Evolutionary conservation across 2,329 filamentous ascomycete species (phyloP), one percentile per base, ranked within the genome.

Genomic region (Colletotrichum sp.): DNA sequence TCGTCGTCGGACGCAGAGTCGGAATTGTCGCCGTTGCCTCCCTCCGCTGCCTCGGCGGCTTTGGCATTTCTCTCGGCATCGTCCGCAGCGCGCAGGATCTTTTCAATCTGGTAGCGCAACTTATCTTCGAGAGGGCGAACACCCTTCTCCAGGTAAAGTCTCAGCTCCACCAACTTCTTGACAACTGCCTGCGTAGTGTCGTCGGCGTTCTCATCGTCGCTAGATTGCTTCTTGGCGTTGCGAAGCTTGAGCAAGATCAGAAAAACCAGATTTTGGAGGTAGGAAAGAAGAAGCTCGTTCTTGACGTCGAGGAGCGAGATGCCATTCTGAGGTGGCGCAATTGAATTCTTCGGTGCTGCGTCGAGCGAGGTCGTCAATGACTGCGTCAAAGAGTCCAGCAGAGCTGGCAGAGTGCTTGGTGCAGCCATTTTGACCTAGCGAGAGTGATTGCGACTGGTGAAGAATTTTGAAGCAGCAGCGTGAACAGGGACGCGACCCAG

Each of bases 281-380:
- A 99, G 6, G 96, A 96, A 52, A 99, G 92, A 22, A 99, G 92
- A n/a, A 99, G 90, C 83, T 99, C 97, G 85, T 97, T 98, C 87
- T 99, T 99, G 78, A 95, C 93, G 82, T 98, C 96, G 81, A 99
- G 93, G 1, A 99, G 92, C 1, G 97, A 98, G 74, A 99, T 97
- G 82, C 97, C 96, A 80, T 98, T 93, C 78, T 93, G 89, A 2
- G 94, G 93, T n/a, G 94, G 91, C 65, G 94, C 87, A 75, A 97
- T 90, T n/a, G 89, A 83, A 22, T 92, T 83, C 65, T 91, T 91
- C 0, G 93, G 91, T 0, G 93, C 89, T 8, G 93, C 92, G 74
- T 96, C 92, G 61, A 93, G 88, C 0, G 94, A 92, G 1, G 92
- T 89, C 0, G 88, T 88, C 2, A 93, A 83, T 3, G 92, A 93